Percentiles rank a stretch among this genome's conserved stretches.
Evolutionary conservation across 1,139 yeast genomes (phyloP).

Genomic region (Kodamaea sp.): DNA sequence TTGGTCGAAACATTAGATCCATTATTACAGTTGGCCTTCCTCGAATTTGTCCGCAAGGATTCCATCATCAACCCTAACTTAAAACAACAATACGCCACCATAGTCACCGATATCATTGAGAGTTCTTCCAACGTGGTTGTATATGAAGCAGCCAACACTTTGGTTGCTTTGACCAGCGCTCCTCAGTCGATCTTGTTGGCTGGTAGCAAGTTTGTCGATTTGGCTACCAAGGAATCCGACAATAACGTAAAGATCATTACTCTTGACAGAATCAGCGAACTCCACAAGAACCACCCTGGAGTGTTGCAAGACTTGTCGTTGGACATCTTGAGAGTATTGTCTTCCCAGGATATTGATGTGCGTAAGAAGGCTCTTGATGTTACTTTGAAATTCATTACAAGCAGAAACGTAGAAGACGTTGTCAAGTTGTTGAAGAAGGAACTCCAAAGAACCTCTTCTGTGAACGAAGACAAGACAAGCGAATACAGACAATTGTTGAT

Average conservation of each 20-base stretch:
- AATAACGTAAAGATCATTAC: conserved; percentile 92
- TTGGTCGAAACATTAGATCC: conserved; percentile 76
- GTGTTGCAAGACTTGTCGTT: conserved; percentile 80
- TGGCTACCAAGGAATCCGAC: conserved; percentile 90
- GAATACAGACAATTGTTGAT: conserved; percentile 91
- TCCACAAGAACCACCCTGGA: conserved; percentile 77
- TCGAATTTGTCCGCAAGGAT: conserved; percentile 89
- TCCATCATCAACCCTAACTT: conserved; percentile 64
- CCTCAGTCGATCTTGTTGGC: conserved; percentile 71
- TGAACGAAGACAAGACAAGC: conserved; percentile 73
- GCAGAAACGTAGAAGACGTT: conserved; percentile 93
- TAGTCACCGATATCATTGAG: conserved; percentile 74
- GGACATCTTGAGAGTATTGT: conserved; percentile 82
- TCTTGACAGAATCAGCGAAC: conserved; percentile 78
- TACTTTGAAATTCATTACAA: conserved; percentile 74
- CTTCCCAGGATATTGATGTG: conserved; percentile 88
- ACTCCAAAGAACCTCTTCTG: conserved; percentile 66
- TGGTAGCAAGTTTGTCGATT: conserved; percentile 81
- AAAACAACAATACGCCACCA: conserved; percentile 68
- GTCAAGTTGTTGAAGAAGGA: conserved; percentile 91
- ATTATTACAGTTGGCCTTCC: conserved; percentile 81
- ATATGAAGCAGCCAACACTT: conserved; percentile 89
- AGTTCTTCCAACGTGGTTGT: conserved; percentile 69
- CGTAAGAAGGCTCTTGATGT: conserved; percentile 86
- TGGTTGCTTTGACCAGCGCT: conserved; percentile 70